Base-by-base conservation (phyloP, 2,329 filamentous ascomycete genomes). In the Chaetothyriales sp. region DNA sequence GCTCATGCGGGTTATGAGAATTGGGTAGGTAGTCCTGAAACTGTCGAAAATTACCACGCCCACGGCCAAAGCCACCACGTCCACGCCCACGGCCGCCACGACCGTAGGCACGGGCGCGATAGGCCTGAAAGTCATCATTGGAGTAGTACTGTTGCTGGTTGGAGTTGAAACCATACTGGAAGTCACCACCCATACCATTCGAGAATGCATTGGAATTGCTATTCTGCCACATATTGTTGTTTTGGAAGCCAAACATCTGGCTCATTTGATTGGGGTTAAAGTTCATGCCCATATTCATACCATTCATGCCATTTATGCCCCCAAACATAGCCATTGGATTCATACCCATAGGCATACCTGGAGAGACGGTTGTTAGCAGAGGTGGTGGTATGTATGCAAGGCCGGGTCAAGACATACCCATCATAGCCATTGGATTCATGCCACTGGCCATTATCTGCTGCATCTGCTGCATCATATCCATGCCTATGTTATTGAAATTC, bases 281-380 rank as follows among this genome's bases (percentile, higher is more conserved):
- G 51, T 70, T 72, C 77, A 86, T 78, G 67, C 79, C 77, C 85
- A 90, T 86, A 69, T 78, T 83, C 81, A 85, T 83, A 75, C 81
- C 78, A 76, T 78, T 83, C 82, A 86, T 86, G 70, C 85, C 85
- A 75, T 89, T 85, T 86, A 94, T 92, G 69, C 78, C 70, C 59
- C 70, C 68, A 68, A 70, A 71, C 68, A 73, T 73, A 62, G 71
- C 69, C 67, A 66, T 70, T 63, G 68, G 66, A 62, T 65, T 64
- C 70, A 73, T 72, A 66, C 76, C 76, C 83, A 90, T 87, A 60
- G 83, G 73, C 84, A 92, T 89, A 65, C 81, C 85, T 86, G 59
- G 1, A 20, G 58, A 54, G 40, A 43, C 49, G 37, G 33, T 5
- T 43, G 47, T 55, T 40, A 55, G 54, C 18, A 22, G n/a, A 29